Evolutionary conservation across 805 yeast species (phyloP), one percentile per base, ranked within the genome.

Genomic region (Candida germanica): DNA sequence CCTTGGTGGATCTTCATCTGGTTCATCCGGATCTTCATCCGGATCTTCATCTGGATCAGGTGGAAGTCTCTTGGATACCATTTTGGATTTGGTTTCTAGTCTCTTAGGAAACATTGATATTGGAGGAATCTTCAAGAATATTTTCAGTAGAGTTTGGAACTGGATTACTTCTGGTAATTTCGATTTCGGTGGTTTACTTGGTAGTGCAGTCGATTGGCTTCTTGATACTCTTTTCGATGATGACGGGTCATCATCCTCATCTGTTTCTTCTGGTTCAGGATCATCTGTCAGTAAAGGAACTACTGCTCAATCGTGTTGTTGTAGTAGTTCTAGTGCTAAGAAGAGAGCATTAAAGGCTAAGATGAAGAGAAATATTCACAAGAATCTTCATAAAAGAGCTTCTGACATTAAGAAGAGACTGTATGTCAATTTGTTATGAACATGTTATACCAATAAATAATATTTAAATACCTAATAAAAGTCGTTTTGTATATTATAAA

Each of bases 211-310:
- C 29, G 52, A 49, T 31, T 36, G 47, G 33, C 29, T 50, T 12
- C 40, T 50, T 24, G 48, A 51, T 31, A 33, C 47, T 17, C 45
- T 50, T 39, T 48, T 51, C 38, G 56, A 52, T 26, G 48, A 39
- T 41, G 43, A 39, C 40, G 44, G 43, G 40, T 31, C 47, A 4
- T 34, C 41, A 8, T 33, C 38, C 6, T 34, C 51, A 11, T 12
- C 36, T 2, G 18, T 32, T 29, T 25, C 38, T 19, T 9, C 31
- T 19, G 30, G 29, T 21, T n/a, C 39, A 6, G 21, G 38, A 5
- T 15, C 29, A 7, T 25, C 33, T n/a, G 21, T 39, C 5, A 10
- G 29, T 20, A 24, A 31, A 13, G 24, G 30, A 28, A 15, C 44
- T 4, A 17, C 35, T 21, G 29, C 27, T 22, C 22, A 26, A 22